Evolutionary conservation across 2,329 filamentous ascomycete genomes (phyloP).

Genomic region (Capronia americana): DNA sequence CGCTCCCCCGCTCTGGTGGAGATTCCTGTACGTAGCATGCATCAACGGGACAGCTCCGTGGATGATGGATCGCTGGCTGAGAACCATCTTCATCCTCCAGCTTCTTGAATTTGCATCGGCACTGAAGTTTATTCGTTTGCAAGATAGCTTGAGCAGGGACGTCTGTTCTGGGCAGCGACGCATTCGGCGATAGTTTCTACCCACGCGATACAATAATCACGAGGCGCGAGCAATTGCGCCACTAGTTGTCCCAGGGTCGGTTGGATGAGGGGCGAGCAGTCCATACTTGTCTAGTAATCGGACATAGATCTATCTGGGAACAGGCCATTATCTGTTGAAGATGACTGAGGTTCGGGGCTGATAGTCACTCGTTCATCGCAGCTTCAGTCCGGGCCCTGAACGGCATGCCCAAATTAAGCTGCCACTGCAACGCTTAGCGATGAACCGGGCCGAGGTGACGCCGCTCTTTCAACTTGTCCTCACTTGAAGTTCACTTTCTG

Average conservation of each 20-base stretch:
- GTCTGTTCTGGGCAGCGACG: neutral
- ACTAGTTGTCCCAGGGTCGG: neutral
- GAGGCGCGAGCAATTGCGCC: neutral
- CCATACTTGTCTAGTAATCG: neutral
- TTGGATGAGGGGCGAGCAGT: neutral
- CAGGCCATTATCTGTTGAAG: neutral
- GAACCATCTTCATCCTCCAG: neutral
- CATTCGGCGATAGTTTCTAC: neutral
- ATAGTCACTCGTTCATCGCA: neutral
- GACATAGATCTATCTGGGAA: neutral
- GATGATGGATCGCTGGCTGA: neutral
- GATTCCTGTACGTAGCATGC: neutral
- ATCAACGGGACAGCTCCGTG: neutral
- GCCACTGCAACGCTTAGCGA: neutral
- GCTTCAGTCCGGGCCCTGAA: neutral
- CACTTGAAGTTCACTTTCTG: neutral
- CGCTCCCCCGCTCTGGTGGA: neutral
- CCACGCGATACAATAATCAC: neutral
- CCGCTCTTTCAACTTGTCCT: neutral
- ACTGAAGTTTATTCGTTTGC: neutral
- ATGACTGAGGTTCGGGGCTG: too few relatives aligned
- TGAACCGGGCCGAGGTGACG: neutral
- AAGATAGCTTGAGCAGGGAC: neutral
- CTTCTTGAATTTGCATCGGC: neutral
- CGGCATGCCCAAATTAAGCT: neutral